These are phyloP conservation scores for Omphalotus guepiniiformis DNA, from an alignment of 768 basidiomycete genomes.

Conservation along the genomic window DNA sequence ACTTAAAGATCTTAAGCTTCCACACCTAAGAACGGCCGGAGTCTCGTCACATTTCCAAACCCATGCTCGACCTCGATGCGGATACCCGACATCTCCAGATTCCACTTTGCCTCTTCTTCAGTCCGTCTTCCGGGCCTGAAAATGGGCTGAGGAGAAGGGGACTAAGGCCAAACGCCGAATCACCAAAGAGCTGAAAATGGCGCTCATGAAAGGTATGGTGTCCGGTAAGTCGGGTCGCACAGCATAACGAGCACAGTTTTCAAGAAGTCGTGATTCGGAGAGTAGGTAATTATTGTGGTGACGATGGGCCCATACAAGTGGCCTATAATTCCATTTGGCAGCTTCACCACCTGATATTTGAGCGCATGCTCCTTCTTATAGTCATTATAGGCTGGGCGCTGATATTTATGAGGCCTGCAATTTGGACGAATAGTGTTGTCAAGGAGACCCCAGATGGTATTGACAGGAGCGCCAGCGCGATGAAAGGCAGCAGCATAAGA, in stretches of 20 bases:
- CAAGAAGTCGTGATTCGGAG: not conserved
- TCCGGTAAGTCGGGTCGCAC: constrained; percentile 1
- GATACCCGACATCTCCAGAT: constrained; percentile 13
- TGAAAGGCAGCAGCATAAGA: constrained; percentile 14
- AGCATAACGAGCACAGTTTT: not conserved
- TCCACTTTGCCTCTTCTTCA: constrained; percentile 13
- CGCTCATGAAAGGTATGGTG: constrained; percentile 2
- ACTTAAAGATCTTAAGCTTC: constrained; percentile 11
- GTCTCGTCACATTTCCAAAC: constrained; percentile 12
- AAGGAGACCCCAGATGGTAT: constrained; percentile 15
- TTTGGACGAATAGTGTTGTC: constrained; percentile 20
- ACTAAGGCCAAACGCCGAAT: constrained; percentile 21
- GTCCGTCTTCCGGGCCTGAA: constrained; percentile 6
- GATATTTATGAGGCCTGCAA: constrained; percentile 13
- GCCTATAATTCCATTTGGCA: constrained; percentile 19
- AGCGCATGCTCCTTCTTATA: constrained; percentile 20
- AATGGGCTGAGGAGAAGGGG: constrained; percentile 19
- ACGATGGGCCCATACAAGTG: constrained; percentile 18
- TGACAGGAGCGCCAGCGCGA: constrained; percentile 13
- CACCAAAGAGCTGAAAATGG: constrained; percentile 21
- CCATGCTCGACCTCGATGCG: constrained; percentile 16
- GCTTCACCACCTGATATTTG: constrained; percentile 18
- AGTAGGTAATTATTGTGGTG: constrained; percentile 17
- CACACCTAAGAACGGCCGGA: constrained; percentile 17
- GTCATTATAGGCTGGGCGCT: constrained; percentile 18